These are phyloP conservation scores for Colletotrichum tropicale DNA, from an alignment of 2,329 filamentous ascomycete genomes.

Conservation along the genomic window DNA sequence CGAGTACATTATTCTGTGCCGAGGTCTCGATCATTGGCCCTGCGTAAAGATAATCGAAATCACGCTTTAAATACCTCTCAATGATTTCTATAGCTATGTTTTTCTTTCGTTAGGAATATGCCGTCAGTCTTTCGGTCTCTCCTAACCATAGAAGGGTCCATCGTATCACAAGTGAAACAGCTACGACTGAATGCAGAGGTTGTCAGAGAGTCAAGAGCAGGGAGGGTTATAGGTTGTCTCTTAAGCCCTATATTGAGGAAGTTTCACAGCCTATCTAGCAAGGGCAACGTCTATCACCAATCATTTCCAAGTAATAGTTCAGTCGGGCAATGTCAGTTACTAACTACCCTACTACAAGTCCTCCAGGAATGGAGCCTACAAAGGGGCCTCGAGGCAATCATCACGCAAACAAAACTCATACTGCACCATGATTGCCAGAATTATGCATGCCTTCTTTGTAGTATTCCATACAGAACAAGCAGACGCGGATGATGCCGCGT, in stretches of 20 bases:
- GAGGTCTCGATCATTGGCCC: no score
- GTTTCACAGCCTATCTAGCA: fast-evolving
- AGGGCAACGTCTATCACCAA: fast-evolving
- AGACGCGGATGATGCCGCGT: neutral
- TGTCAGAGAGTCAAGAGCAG: neutral
- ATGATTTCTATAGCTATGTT: no score
- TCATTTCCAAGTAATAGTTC: fast-evolving
- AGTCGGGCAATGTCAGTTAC: neutral
- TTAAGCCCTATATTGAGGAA: neutral
- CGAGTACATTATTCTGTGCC: no score
- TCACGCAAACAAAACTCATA: fast-evolving
- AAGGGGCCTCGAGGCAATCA: neutral
- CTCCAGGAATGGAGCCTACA: neutral
- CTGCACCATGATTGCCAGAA: neutral
- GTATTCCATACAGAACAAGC: neutral
- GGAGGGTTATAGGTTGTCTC: neutral
- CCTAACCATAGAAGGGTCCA: no score
- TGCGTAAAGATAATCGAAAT: no score
- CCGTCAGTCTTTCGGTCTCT: no score
- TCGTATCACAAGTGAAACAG: no score
- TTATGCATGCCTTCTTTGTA: neutral
- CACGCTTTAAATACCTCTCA: no score
- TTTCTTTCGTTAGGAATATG: no score
- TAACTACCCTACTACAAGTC: fast-evolving
- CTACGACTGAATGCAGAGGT: no score